These are phyloP conservation scores for Lactarius sp. DNA, from an alignment of 768 basidiomycete genomes.

Conservation along the genomic window DNA sequence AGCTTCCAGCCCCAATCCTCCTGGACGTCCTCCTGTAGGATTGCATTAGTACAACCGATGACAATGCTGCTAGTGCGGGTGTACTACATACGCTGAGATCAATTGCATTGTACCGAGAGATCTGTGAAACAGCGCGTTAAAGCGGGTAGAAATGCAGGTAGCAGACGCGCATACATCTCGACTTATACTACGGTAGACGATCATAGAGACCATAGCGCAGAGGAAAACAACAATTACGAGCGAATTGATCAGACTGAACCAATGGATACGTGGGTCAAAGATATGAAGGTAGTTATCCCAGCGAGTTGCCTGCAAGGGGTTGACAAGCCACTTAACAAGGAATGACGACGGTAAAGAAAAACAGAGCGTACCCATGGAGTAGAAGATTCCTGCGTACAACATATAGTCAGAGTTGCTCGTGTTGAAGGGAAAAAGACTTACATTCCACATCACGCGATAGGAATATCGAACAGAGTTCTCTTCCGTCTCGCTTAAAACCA, in stretches of 20 bases:
- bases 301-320: constrained; percentile 64
- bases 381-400: constrained; percentile 58
- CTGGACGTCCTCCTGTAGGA: constrained; percentile 82
- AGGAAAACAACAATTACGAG: constrained; percentile 88
- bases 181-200: constrained; percentile 78
- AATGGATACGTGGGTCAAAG: constrained; percentile 91
- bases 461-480: constrained; percentile 73
- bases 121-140: constrained; percentile 38
- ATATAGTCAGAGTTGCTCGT: constrained; percentile 1
- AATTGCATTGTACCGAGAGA: constrained; percentile 91
- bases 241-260: constrained; percentile 94
- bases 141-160: neutral
- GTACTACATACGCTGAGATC: constrained; percentile 70
- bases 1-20: constrained; percentile 99
- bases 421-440: constrained; percentile 34
- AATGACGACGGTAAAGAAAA: neutral
- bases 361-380: constrained; percentile 64
- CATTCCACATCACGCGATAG: constrained; percentile 85
- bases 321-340: neutral
- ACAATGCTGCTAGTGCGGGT: neutral
- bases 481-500: constrained; percentile 57
- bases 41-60: neutral
- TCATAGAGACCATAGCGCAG: constrained; percentile 89
- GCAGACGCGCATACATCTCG: constrained; percentile 60
- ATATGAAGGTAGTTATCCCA: constrained; percentile 98